Conservation (phyloP, 192 early-diverging fungal genomes). For the Rhizophlyctis rosea region DNA sequence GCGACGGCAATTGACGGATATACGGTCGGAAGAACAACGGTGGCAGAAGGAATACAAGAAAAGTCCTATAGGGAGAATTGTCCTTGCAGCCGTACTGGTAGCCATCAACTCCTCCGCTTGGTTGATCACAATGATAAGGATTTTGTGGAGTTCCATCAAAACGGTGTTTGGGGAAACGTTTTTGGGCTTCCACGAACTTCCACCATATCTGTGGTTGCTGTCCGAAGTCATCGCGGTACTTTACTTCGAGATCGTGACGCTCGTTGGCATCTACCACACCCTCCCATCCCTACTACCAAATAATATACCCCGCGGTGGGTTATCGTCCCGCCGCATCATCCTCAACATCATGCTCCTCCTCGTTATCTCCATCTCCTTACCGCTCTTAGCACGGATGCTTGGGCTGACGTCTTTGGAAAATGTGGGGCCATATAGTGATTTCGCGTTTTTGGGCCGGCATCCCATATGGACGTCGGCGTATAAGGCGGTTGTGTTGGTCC, state of each 20-base stretch:
- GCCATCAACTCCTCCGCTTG: not conserved
- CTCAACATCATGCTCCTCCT: conserved; percentile 23
- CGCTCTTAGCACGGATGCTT: conserved; percentile 8
- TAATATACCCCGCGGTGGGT: not conserved
- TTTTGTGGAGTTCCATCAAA: conserved; percentile 9
- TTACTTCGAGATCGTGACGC: conserved; percentile 15
- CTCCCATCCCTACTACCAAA: conserved; percentile 3
- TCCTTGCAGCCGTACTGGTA: conserved; percentile 1
- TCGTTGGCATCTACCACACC: conserved; percentile 20
- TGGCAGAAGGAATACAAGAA: conserved; percentile 18
- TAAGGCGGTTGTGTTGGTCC: conserved; percentile 14
- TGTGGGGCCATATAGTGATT: conserved; percentile 12
- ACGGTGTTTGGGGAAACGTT: not conserved
- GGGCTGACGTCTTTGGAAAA: conserved; percentile 10
- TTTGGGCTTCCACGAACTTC: not conserved
- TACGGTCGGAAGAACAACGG: conserved; percentile 47
- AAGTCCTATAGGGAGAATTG: conserved; percentile 11
- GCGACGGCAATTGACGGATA: conserved; percentile 46
- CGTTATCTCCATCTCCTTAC: conserved; percentile 15
- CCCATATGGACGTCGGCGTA: conserved; percentile 9
- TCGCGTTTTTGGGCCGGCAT: conserved; percentile 13
- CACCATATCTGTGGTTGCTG: conserved; percentile 9
- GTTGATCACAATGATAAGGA: conserved; percentile 8
- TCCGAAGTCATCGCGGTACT: conserved; percentile 11
- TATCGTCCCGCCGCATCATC: conserved; percentile 18